Evolutionary conservation across 2,329 filamentous ascomycete species (phyloP).

Genomic region (Curvularia spicifera): DNA sequence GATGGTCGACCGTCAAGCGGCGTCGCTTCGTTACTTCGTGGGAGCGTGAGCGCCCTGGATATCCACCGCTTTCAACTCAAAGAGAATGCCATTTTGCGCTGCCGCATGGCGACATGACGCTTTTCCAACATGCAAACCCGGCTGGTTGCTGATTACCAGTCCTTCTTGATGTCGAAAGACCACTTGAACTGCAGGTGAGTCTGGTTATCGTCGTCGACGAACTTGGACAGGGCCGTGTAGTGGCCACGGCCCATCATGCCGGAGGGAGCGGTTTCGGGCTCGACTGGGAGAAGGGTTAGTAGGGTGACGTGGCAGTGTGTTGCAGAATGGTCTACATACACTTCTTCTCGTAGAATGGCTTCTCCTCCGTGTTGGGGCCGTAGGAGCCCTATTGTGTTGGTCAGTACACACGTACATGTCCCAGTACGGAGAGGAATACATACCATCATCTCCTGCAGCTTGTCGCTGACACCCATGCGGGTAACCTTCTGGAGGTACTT

Average conservation of each 20-base stretch:
- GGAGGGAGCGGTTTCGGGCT: slow-evolving; percentile 87
- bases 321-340: slow-evolving; percentile 67
- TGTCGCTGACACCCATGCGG: slow-evolving; percentile 85
- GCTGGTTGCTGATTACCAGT: slow-evolving; percentile 68
- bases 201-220: slow-evolving; percentile 94
- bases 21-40: slow-evolving; percentile 35
- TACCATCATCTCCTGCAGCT: slow-evolving; percentile 98
- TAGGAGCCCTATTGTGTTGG: slow-evolving; percentile 75
- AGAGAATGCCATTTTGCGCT: slow-evolving; percentile 13
- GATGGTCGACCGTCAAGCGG: slow-evolving; percentile 34
- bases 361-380: slow-evolving; percentile 88
- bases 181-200: slow-evolving; percentile 92
- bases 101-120: slow-evolving; percentile 17
- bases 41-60: slow-evolving; percentile 22
- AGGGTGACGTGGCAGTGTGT: not conserved
- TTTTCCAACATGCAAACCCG: slow-evolving; percentile 1
- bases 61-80: slow-evolving; percentile 22
- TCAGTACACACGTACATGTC: slow-evolving; percentile 15
- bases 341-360: slow-evolving; percentile 84
- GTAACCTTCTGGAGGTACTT: slow-evolving; percentile 97
- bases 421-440: slow-evolving; percentile 38
- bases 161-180: slow-evolving; percentile 96
- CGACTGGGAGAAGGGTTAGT: slow-evolving; percentile 63
- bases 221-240: slow-evolving; percentile 88
- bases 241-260: slow-evolving; percentile 89